phyloP scores from a whole-genome alignment of 768 basidiomycete species.

The Collybia nuda region DNA sequence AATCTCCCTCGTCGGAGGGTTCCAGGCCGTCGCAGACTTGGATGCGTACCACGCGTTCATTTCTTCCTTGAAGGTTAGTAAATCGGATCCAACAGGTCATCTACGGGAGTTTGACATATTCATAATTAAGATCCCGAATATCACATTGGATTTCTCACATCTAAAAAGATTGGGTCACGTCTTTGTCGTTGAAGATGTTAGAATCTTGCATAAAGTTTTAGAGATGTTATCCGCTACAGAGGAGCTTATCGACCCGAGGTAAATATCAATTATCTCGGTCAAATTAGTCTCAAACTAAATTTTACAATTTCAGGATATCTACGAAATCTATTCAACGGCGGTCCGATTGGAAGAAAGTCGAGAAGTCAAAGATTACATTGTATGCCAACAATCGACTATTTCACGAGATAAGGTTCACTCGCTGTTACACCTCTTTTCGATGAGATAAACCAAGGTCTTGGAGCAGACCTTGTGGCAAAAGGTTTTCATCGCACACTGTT shows the following conservation, averaged over 20 bases:
- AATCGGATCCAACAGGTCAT: slow-evolving; percentile 5
- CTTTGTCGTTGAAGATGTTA: slow-evolving; percentile 93
- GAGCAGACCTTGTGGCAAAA: too few relatives aligned
- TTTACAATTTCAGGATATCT: slow-evolving; percentile 77
- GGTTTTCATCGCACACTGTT: too few relatives aligned
- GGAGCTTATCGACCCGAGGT: slow-evolving; percentile 95
- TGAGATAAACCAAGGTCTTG: too few relatives aligned
- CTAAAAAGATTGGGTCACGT: slow-evolving; percentile 98
- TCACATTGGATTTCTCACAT: slow-evolving; percentile 88
- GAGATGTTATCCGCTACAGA: slow-evolving; percentile 94
- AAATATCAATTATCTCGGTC: not conserved
- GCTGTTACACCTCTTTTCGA: too few relatives aligned
- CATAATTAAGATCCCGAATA: slow-evolving; percentile 59
- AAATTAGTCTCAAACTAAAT: not conserved
- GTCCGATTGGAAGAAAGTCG: slow-evolving; percentile 98
- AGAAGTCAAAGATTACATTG: too few relatives aligned
- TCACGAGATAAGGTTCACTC: too few relatives aligned
- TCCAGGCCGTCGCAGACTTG: slow-evolving; percentile 94
- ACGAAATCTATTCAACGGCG: slow-evolving; percentile 94
- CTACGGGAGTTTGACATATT: not conserved
- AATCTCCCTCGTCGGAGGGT: slow-evolving; percentile 90
- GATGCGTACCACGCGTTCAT: slow-evolving; percentile 94
- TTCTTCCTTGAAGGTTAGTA: slow-evolving; percentile 79
- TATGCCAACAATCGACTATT: too few relatives aligned
- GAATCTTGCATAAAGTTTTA: slow-evolving; percentile 92